Base-by-base conservation (phyloP, 768 basidiomycete species). In the Cystofilobasidium capitatum region DNA sequence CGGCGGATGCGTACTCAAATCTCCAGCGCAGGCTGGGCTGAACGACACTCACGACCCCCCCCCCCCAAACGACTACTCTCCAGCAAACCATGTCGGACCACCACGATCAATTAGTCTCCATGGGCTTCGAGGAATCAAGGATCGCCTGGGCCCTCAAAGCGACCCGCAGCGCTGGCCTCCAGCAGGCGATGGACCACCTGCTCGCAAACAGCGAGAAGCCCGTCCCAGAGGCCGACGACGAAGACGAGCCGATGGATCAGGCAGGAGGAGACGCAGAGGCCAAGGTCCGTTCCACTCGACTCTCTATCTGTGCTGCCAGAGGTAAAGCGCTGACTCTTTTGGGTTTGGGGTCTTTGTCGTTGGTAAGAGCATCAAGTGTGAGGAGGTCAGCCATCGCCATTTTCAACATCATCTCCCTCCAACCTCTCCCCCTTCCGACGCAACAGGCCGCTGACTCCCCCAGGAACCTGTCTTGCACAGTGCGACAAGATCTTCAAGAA, bases 131-230 rank as follows among this genome's bases (percentile, higher is more conserved):
- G 69, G 74, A 82, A 29, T 83, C 84, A 20, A 83, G 92, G 69
- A 85, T 94, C 54, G 89, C 91, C 73, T 94, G 91, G 92, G 92
- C 92, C 5, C 77, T 94, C 67, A 86, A 86, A 72, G 88, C 89
- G 7, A 96, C 91, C 12, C 82, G 81, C 40, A 85, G 85, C 71
- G 83, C 88, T 35, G 94, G 92, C 3, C 80, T 98, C 0, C 93
- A 77, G 74, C 75, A 74, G 31, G 73, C 74, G 26, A 88, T 92
- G 88, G 92, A 96, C 73, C 86, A 88, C 76, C 79, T 96, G 42
- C 78, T 96, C 42, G 88, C 86, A 76, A 83, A 97, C 73, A 86
- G 88, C 61, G 83, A 83, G 7, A 80, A 90, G 67, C 80, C 86
- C 1, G 80, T 94, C 13, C 90, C 92, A 13, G 64, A 65, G 17